Percentiles rank a stretch among this genome's conserved stretches.
Conservation (phyloP, 352 stramenopile genomes). For the Globisporangium iwayamae region DNA sequence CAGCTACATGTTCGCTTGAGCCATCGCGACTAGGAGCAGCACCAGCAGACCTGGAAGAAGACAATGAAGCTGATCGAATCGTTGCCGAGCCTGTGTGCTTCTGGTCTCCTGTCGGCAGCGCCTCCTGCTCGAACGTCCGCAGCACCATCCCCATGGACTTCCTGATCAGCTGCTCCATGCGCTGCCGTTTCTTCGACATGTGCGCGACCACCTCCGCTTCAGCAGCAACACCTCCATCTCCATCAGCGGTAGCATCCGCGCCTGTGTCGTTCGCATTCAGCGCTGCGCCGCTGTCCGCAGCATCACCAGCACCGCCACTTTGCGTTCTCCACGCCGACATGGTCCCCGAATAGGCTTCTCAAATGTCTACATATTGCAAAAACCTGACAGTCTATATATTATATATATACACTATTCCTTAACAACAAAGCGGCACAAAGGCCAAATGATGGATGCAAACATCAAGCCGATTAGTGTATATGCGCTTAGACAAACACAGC, state of each 20-base stretch:
- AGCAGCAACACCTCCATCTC: neutral
- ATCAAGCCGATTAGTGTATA: too few species aligned
- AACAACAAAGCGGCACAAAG: too few species aligned
- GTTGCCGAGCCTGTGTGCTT: neutral
- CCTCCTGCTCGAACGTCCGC: constrained; percentile 3
- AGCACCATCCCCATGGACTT: constrained; percentile 37
- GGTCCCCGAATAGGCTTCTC: too few species aligned
- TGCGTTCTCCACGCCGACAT: neutral
- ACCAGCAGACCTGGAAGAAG: neutral
- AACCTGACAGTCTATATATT: too few species aligned
- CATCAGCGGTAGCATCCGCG: neutral
- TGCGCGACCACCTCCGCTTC: constrained; percentile 3
- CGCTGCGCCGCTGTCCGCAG: neutral
- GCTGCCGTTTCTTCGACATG: constrained; percentile 39
- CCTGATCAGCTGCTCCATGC: constrained; percentile 53
- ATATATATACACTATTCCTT: too few species aligned
- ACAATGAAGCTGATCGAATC: too few species aligned
- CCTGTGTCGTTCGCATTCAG: neutral
- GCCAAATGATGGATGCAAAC: too few species aligned
- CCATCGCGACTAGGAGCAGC: too few species aligned
- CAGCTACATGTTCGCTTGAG: neutral
- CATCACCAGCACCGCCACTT: neutral
- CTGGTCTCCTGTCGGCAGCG: neutral
- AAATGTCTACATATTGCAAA: too few species aligned
- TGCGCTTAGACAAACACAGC: too few species aligned